phyloP scores from a whole-genome alignment of 2,329 filamentous ascomycete genomes.

The Aspergillus ibericus region DNA sequence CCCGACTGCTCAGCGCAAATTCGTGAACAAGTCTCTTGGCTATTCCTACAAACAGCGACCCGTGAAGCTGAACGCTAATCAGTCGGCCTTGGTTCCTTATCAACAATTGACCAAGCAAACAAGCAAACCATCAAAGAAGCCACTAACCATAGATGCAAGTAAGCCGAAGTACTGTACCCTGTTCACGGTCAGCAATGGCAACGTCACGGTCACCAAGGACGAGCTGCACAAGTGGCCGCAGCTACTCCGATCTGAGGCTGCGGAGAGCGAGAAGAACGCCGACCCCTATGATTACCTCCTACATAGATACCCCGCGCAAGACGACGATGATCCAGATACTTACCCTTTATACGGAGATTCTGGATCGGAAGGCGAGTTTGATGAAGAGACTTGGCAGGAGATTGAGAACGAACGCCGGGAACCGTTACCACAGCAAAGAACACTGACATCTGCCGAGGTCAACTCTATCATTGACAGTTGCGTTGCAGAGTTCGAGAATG shows the following conservation, averaged over 20 bases:
- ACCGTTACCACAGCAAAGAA: constrained; percentile 23
- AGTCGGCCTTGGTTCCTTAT: constrained; percentile 33
- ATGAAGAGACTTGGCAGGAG: constrained; percentile 61
- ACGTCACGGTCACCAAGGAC: constrained; percentile 28
- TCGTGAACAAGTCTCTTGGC: constrained; percentile 32
- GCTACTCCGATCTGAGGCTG: constrained; percentile 11
- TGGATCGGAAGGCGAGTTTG: constrained; percentile 52
- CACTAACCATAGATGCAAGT: constrained; percentile 8
- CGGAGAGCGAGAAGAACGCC: background rate
- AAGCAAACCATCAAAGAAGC: constrained; percentile 5
- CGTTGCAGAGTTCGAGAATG: constrained; percentile 51
- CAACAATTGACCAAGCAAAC: background rate
- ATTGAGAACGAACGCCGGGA: constrained; percentile 55
- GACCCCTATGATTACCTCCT: constrained; percentile 38
- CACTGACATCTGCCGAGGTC: constrained; percentile 51
- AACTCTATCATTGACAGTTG: constrained; percentile 55
- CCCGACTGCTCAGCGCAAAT: constrained; percentile 27
- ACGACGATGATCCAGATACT: constrained; percentile 44
- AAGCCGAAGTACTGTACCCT: constrained; percentile 29
- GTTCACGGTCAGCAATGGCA: constrained; percentile 27
- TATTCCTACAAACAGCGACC: constrained; percentile 30
- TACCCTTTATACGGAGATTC: constrained; percentile 60
- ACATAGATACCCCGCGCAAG: constrained; percentile 42
- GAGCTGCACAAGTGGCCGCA: constrained; percentile 30
- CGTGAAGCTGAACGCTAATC: constrained; percentile 19